Percentiles rank a stretch among this genome's conserved stretches.
Conservation (phyloP, 176 grass and related monocot genomes). For the Oryza punctata region DNA sequence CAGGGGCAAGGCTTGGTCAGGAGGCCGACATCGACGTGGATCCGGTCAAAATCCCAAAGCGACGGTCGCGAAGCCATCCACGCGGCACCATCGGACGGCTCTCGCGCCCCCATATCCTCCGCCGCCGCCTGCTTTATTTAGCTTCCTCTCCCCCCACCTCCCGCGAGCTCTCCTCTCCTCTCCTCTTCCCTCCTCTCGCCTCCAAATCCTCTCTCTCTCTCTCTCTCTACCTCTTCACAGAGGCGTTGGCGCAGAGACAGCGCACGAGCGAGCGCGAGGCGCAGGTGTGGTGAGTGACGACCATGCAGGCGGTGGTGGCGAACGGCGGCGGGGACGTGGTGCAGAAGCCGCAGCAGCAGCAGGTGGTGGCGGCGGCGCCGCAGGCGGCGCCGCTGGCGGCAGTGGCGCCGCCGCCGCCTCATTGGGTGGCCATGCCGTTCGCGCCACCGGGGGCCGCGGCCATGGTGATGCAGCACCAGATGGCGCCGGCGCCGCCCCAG, state of each 20-base stretch:
- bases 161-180: constrained; percentile 28
- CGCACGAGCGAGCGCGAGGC: not conserved
- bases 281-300: constrained; percentile 15
- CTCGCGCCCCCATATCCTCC: constrained; percentile 12
- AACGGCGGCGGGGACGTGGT: constrained; percentile 47
- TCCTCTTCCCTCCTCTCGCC: constrained; percentile 33
- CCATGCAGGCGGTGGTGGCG: constrained; percentile 70
- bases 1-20: constrained; percentile 50
- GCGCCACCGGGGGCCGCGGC: constrained; percentile 50
- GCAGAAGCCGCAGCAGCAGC: constrained; percentile 57
- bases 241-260: not conserved
- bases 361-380: constrained; percentile 42
- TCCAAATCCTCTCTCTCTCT: constrained; percentile 28
- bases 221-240: constrained; percentile 4
- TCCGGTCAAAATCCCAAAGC: constrained; percentile 53
- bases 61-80: constrained; percentile 35
- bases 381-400: constrained; percentile 10
- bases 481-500: constrained; percentile 72
- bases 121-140: constrained; percentile 70
- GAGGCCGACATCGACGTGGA: constrained; percentile 61
- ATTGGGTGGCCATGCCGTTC: constrained; percentile 74
- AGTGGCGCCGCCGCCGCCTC: constrained; percentile 29
- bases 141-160: constrained; percentile 35
- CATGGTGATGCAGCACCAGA: constrained; percentile 87
- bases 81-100: constrained; percentile 55